Percentiles rank a stretch among this genome's conserved stretches.
phyloP scores from a whole-genome alignment of 106 monocot species.

The Amphibolis antarctica region DNA sequence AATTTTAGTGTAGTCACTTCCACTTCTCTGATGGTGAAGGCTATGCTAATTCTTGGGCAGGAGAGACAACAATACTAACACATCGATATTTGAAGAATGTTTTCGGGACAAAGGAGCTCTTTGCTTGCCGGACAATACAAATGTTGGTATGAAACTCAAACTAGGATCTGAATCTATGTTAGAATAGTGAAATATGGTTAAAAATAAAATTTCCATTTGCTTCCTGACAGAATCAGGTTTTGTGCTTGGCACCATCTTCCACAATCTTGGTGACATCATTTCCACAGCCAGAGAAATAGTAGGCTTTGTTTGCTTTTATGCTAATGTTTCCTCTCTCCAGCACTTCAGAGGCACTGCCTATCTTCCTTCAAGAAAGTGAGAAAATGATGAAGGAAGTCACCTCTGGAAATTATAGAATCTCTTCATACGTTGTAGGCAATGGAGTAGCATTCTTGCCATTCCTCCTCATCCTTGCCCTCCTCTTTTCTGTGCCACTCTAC shows the following conservation, averaged over 20 bases:
- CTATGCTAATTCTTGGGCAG: conserved; percentile 39
- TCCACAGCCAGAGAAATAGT: conserved; percentile 37
- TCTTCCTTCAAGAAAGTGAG: conserved; percentile 78
- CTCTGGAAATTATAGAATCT: conserved; percentile 60
- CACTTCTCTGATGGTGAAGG: conserved; percentile 1
- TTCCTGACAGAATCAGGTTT: conserved; percentile 26
- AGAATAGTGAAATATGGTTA: not conserved
- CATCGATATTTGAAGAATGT: conserved; percentile 66
- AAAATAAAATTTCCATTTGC: not conserved
- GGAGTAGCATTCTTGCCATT: conserved; percentile 77
- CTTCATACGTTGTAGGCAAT: conserved; percentile 73
- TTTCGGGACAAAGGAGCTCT: conserved; percentile 65
- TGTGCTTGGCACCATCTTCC: conserved; percentile 84
- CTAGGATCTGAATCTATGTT: not conserved
- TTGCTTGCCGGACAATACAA: conserved; percentile 51
- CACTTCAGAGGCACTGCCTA: conserved; percentile 78
- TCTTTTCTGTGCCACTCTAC: conserved; percentile 68
- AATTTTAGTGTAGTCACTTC: not conserved
- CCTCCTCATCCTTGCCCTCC: conserved; percentile 42
- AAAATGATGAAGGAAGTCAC: conserved; percentile 78
- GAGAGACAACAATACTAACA: conserved; percentile 60
- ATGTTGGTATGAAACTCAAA: conserved; percentile 35
- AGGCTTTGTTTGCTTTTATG: conserved; percentile 84
- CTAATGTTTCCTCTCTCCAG: conserved; percentile 78
- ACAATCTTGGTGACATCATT: conserved; percentile 27